Percentiles rank a stretch among this genome's conserved stretches.
phyloP scores from a whole-genome alignment of 1,139 yeast species.

The Arxiozyma telluris region DNA sequence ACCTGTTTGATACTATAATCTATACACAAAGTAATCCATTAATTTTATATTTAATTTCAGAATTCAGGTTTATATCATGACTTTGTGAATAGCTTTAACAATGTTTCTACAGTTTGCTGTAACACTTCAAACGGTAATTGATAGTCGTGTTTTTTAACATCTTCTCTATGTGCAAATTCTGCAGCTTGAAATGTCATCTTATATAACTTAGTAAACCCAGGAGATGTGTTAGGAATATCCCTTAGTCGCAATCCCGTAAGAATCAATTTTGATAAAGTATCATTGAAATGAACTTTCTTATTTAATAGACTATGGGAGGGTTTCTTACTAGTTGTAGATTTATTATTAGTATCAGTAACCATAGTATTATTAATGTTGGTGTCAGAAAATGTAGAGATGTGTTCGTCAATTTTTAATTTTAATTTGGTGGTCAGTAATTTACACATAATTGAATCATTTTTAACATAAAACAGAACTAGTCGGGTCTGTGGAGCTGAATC shows the following conservation, averaged over 20 bases:
- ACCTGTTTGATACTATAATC: not conserved
- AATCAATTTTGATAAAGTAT: constrained; percentile 25
- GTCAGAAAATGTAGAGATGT: not conserved
- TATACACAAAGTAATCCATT: not conserved
- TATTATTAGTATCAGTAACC: not conserved
- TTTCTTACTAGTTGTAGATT: not conserved
- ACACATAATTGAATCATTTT: constrained; percentile 3
- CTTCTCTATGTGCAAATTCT: constrained; percentile 24
- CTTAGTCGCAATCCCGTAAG: constrained; percentile 27
- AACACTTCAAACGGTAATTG: constrained; percentile 7
- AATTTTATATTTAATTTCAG: too few relatives aligned
- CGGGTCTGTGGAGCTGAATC: not conserved
- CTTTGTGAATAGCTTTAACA: constrained; percentile 3
- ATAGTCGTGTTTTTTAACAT: constrained; percentile 20
- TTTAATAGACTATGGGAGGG: not conserved
- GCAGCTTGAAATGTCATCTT: constrained; percentile 28
- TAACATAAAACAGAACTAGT: constrained; percentile 6
- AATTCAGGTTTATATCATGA: constrained; percentile 5
- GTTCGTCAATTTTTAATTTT: constrained; percentile 7
- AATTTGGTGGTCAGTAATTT: not conserved
- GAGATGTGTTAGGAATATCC: constrained; percentile 23
- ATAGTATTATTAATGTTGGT: not conserved
- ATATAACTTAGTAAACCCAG: constrained; percentile 23
- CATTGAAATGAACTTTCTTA: constrained; percentile 17
- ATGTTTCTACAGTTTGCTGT: constrained; percentile 2